Evolutionary conservation across 2,329 filamentous ascomycete genomes (phyloP), one percentile per base, ranked within the genome.

Genomic region (Ambrosiella cleistominuta): DNA sequence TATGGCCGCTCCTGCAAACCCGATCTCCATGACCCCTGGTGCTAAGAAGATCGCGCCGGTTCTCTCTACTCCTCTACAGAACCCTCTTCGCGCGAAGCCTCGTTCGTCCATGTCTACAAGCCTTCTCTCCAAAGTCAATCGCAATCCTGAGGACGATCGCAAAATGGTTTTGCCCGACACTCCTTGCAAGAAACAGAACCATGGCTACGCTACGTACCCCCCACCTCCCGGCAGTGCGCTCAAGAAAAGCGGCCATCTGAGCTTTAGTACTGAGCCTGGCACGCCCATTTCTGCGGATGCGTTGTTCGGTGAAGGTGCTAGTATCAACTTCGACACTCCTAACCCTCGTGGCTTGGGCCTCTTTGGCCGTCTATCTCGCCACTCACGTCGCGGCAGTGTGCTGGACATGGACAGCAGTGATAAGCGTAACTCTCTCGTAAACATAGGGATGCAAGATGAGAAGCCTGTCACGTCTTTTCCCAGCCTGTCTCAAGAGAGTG

Each of bases 51-150:
- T 51, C 7, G 52, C 47, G 1, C 19, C 38, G 2, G 53, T 54
- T 42, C 17, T 61, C 37, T 45, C 57, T 36, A 58, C 60, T 17
- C 57, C 57, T 19, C 52, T 54, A n/a, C 57, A 59, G 37, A 61
- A 53, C 51, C 53, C 58, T 19, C 19, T 61, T 38, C 60, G 56
- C 7, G 45, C 58, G 3, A 52, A 53, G 37, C 50, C 58, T 12
- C 57, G 60, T 7, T 52, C 58, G n/a, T 96, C 96, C 70, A 89
- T 88, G 75, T 97, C 93, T 1, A 97, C 93, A 0, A 90, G 91
- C 1, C 74, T 98, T 36, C 85, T 98, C 57, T 96, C 93, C 9
- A 98, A 98, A 72, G 87, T 94, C 69, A 94, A 93, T 66, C 83
- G 87, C 59, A 83, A 87, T 67, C 79, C 83, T 0, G 88, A 96